Conservation (phyloP, 148 eudicot genomes). For the Simmondsia chinensis region DNA sequence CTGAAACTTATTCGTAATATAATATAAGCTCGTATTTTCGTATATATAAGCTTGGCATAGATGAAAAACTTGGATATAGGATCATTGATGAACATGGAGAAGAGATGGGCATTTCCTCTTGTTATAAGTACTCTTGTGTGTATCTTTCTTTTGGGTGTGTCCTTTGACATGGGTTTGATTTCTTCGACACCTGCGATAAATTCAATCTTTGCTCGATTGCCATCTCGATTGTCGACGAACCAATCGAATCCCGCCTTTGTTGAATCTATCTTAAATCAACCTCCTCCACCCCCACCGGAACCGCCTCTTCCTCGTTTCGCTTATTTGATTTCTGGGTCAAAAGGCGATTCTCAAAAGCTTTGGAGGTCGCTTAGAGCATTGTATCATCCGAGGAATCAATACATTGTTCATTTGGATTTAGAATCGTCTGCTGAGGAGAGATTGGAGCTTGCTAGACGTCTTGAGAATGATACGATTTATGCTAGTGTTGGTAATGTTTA, state of each 20-base stretch:
- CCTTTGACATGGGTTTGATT: constrained; percentile 68
- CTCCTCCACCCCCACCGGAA: constrained; percentile 39
- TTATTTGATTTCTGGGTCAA: constrained; percentile 82
- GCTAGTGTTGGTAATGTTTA: constrained; percentile 61
- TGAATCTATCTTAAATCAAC: too few relatives aligned
- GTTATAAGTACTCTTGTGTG: constrained; percentile 48
- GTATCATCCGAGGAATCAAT: constrained; percentile 85
- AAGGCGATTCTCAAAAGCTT: constrained; percentile 70
- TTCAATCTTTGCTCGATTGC: too few relatives aligned
- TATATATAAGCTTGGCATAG: too few relatives aligned
- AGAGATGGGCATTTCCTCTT: constrained; percentile 77
- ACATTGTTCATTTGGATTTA: constrained; percentile 85
- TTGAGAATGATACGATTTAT: constrained; percentile 53
- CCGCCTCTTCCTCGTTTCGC: constrained; percentile 64
- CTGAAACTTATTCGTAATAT: too few relatives aligned
- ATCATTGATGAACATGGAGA: constrained; percentile 64
- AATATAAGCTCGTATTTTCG: too few relatives aligned
- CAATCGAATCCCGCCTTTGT: too few relatives aligned
- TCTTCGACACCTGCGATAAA: constrained; percentile 51
- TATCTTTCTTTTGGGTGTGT: constrained; percentile 54
- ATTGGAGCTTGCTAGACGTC: constrained; percentile 48
- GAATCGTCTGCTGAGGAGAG: constrained; percentile 70
- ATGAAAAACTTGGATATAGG: too few relatives aligned
- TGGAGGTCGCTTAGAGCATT: constrained; percentile 68
- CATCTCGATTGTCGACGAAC: too few relatives aligned